Conservation (phyloP, 257 asterid genomes). For the Nemophila menziesii region DNA sequence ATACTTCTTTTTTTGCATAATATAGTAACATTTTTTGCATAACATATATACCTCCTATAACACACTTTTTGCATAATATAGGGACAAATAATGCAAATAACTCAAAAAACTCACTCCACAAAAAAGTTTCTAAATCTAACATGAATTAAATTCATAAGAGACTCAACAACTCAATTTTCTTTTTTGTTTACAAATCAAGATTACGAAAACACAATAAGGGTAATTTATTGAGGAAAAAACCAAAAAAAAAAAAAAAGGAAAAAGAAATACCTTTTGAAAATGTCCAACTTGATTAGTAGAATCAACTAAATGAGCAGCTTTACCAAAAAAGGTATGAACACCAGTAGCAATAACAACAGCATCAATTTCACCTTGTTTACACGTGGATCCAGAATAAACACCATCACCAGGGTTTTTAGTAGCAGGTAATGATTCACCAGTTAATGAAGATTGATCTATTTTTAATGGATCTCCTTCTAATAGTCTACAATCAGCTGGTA, state of each 20-base stretch:
- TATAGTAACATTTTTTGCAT: no score
- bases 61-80: no score
- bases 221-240: background rate
- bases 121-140: no score
- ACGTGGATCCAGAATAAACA: slow-evolving; percentile 73
- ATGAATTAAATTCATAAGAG: no score
- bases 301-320: slow-evolving; percentile 83
- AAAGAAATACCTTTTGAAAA: slow-evolving; percentile 53
- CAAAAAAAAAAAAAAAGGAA: background rate
- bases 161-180: no score
- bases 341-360: slow-evolving; percentile 81
- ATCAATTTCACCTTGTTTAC: slow-evolving; percentile 80
- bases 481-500: slow-evolving; percentile 77
- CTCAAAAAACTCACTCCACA: no score
- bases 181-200: no score
- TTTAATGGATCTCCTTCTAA: slow-evolving; percentile 74
- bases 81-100: no score
- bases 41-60: no score
- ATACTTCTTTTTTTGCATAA: no score
- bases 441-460: slow-evolving; percentile 77
- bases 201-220: slow-evolving; percentile 5
- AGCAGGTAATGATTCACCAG: slow-evolving; percentile 71
- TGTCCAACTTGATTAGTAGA: slow-evolving; percentile 69
- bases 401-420: slow-evolving; percentile 42
- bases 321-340: slow-evolving; percentile 72